A percentile compares a stretch with the other conserved stretches of the same genome.
These are phyloP conservation scores for Leccinum subrobustum DNA, from an alignment of 1,284 basidiomycete genomes.

Conservation along the genomic window DNA sequence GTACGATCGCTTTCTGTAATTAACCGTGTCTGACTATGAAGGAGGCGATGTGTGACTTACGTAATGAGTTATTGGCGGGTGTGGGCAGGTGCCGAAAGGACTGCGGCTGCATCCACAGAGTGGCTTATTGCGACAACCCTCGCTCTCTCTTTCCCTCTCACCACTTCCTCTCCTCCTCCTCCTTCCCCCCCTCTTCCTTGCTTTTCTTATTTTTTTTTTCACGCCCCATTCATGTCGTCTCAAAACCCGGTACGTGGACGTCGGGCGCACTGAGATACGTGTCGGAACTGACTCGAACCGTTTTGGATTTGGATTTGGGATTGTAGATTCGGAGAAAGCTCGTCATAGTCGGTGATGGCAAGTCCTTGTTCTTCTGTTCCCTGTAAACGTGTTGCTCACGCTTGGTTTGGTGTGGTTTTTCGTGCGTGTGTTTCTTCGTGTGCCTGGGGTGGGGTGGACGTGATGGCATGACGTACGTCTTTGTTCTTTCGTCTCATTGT, in stretches of 20 bases:
- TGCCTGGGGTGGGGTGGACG: neutral
- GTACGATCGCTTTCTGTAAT: conserved; percentile 2
- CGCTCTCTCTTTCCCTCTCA: neutral
- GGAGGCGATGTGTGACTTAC: conserved; percentile 25
- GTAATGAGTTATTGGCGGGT: conserved; percentile 24
- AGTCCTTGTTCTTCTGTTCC: conserved; percentile 25
- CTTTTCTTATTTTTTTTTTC: neutral
- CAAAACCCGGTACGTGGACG: conserved; percentile 30
- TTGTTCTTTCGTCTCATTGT: neutral
- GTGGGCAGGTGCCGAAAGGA: conserved; percentile 27
- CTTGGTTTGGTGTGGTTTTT: neutral
- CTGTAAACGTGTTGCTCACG: neutral
- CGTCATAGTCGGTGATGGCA: conserved; percentile 93
- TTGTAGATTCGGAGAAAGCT: conserved; percentile 83
- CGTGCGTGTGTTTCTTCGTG: conserved; percentile 1
- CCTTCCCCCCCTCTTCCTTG: neutral
- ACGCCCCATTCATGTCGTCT: conserved; percentile 24
- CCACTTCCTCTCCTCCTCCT: neutral
- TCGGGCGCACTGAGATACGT: neutral
- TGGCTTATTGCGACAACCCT: conserved; percentile 19
- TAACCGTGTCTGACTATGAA: neutral
- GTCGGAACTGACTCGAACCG: neutral
- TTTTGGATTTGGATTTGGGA: neutral
- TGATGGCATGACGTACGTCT: conserved; percentile 3
- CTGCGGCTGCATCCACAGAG: conserved; percentile 25